Evolutionary conservation across 805 yeast species (phyloP).

Genomic region (Yarrowia sp.): DNA sequence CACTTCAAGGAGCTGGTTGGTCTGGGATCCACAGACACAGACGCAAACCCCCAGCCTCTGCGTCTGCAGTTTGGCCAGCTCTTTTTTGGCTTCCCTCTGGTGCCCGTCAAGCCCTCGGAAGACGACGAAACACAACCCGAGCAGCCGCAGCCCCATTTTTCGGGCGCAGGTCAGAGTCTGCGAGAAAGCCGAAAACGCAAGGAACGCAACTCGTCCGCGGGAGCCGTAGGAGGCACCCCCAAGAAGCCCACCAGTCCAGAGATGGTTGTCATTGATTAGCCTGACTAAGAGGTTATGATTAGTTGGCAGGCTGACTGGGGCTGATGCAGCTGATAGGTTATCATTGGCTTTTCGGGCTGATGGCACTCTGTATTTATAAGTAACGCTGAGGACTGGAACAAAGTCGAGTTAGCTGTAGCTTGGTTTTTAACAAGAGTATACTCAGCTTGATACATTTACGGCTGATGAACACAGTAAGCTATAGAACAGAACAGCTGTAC

Average conservation of each 20-base stretch:
- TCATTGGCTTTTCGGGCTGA: too few species aligned
- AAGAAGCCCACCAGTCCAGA: conserved; percentile 68
- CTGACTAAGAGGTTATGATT: too few species aligned
- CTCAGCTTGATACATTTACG: too few species aligned
- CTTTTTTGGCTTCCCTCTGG: conserved; percentile 88
- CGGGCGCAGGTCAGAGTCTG: conserved; percentile 72
- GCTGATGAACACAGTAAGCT: too few species aligned
- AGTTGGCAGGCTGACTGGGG: too few species aligned
- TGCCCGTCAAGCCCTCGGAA: conserved; percentile 42
- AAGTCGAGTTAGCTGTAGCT: too few species aligned
- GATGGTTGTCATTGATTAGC: conserved; percentile 71
- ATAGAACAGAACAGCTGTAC: too few species aligned
- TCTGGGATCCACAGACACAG: not conserved
- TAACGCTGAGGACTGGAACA: too few species aligned
- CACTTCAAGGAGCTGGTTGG: conserved; percentile 24
- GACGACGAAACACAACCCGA: conserved; percentile 40
- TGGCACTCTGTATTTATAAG: too few species aligned
- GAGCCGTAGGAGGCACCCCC: conserved; percentile 43
- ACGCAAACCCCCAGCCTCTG: conserved; percentile 57
- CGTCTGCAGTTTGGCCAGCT: conserved; percentile 77
- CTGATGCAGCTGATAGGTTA: too few species aligned
- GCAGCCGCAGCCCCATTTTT: conserved; percentile 39
- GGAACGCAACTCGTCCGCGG: conserved; percentile 40
- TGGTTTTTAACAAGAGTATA: too few species aligned
- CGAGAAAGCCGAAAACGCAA: conserved; percentile 70